These are phyloP conservation scores for Amanita rubescens DNA, from an alignment of 768 basidiomycete species.

Conservation along the genomic window DNA sequence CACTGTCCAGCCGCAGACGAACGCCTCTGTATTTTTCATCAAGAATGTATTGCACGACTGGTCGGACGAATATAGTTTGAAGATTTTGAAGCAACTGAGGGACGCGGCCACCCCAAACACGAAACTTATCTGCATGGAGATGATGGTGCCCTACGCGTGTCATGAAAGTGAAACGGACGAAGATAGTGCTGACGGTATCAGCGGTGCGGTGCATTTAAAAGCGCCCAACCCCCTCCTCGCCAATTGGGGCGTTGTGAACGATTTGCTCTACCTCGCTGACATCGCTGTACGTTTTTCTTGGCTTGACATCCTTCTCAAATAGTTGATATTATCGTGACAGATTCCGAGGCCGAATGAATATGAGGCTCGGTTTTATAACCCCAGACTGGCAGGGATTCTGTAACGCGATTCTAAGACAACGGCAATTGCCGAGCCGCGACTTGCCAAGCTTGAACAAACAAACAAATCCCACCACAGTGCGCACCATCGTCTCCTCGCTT, in stretches of 20 bases:
- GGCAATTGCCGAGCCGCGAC: no score
- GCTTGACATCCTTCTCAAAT: no score
- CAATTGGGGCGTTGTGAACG: conserved; percentile 31
- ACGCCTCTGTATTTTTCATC: conserved; percentile 30
- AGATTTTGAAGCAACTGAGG: conserved; percentile 27
- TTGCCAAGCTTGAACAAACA: no score
- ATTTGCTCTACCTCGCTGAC: conserved; percentile 28
- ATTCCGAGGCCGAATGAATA: no score
- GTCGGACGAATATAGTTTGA: conserved; percentile 22
- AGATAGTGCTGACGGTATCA: conserved; percentile 8
- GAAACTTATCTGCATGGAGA: conserved; percentile 28
- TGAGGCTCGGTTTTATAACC: no score
- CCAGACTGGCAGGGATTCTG: no score
- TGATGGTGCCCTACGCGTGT: conserved; percentile 23
- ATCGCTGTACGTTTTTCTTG: conserved; percentile 22
- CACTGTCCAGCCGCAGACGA: conserved; percentile 24
- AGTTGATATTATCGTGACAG: no score
- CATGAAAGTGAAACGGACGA: not conserved
- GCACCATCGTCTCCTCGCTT: no score
- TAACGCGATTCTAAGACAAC: no score
- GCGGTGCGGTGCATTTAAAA: conserved; percentile 16
- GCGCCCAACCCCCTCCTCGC: conserved; percentile 30
- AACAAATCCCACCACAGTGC: no score
- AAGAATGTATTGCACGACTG: conserved; percentile 32
- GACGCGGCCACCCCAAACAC: conserved; percentile 25